A percentile compares a stretch with the other conserved stretches of the same genome.
phyloP scores from a whole-genome alignment of 305 asterid genomes.

The Lippia alba region DNA sequence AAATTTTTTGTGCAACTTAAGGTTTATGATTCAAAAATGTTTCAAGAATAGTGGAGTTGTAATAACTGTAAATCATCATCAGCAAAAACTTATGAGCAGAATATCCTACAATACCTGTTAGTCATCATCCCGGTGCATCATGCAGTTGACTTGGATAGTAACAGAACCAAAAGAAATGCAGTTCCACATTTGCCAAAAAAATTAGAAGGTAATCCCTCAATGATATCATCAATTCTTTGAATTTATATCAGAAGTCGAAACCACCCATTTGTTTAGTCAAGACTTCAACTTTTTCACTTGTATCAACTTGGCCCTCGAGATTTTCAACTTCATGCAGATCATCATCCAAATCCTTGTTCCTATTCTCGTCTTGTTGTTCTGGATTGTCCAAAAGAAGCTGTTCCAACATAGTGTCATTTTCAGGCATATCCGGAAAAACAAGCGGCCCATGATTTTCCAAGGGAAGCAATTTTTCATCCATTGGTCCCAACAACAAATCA shows the following conservation, averaged over 20 bases:
- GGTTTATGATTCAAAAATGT: neutral
- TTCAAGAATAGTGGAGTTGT: too few species aligned
- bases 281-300: conserved; percentile 45
- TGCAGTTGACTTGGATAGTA: conserved; percentile 20
- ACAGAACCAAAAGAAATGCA: conserved; percentile 5
- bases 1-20: neutral
- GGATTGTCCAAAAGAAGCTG: conserved; percentile 69
- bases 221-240: conserved; percentile 17
- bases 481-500: conserved; percentile 53
- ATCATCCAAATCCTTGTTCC: conserved; percentile 19
- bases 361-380: conserved; percentile 34
- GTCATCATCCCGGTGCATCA: conserved; percentile 9
- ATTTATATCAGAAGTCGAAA: conserved; percentile 42
- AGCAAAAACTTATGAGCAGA: conserved; percentile 1
- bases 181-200: conserved; percentile 5
- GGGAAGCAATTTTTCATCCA: conserved; percentile 52
- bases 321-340: conserved; percentile 30
- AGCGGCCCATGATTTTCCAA: conserved; percentile 52
- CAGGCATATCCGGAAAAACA: conserved; percentile 58
- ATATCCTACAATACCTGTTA: conserved; percentile 29
- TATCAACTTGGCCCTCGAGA: conserved; percentile 15
- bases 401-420: conserved; percentile 62
- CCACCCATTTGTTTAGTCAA: conserved; percentile 51
- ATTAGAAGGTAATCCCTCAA: conserved; percentile 10
- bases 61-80: neutral